Base-by-base conservation (phyloP, 441 rosid genomes). In the Populus trichocarpa region DNA sequence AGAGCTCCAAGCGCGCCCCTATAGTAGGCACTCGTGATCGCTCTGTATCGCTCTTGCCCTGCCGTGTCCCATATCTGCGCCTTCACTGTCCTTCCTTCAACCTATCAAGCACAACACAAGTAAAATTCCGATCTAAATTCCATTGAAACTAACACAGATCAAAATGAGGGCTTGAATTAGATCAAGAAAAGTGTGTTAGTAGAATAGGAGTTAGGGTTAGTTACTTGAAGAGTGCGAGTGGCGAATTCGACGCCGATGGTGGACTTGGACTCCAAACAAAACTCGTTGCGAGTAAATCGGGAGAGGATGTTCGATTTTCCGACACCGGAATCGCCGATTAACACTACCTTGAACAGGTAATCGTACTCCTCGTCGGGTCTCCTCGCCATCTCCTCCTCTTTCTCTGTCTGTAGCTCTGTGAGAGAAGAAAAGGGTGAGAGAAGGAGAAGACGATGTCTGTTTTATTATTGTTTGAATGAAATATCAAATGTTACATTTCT, bases 51-150 rank as follows among this genome's bases (percentile, higher is more conserved):
- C 82, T 94, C 98, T 83, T 94, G 98, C 4, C 98, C 98, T 2
- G 98, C 98, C 6, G 98, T 94, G 91, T 94, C 98, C 98, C 98
- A 94, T 87, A 94, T 94, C 83, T 94, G 98, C 38, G 98, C 97
- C 81, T 94, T 94, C 83, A 94, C 92, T 2, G 94, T 92, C 79
- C 95, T 89, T 73, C 96, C 98, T 81, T 92, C 98, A 36, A 94
- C 97, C 98, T 94, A 74, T 67, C 16, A 59, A 83, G 50, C 4
- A 30, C 20, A 16, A 50, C 57, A 14, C 57, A 50, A 14, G 57
- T 50, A 50, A 14, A 50, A 50, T 50, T 16, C 46, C 42, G 42
- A 38, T 38, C 42, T 9, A 38, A 38, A 38, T 38, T 38, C 57
- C 20, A 50, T 14, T 50, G 20, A 50, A 50, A 14, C 57, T 50